phyloP scores from a whole-genome alignment of 2,329 filamentous ascomycete species.

The Colletotrichum sp. region DNA sequence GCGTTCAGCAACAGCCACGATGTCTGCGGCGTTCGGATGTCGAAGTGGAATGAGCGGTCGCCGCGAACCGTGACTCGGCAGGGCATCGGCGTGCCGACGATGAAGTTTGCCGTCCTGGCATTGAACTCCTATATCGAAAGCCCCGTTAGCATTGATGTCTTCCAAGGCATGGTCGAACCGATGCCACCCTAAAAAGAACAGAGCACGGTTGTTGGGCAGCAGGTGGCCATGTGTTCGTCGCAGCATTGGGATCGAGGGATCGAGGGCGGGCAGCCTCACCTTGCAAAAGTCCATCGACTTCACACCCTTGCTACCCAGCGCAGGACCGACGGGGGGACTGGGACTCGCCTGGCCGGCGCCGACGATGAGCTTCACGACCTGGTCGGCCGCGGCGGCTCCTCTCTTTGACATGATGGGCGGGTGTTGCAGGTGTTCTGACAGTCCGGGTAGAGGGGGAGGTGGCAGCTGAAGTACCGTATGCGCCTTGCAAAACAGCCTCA shows the following conservation, averaged over 20 bases:
- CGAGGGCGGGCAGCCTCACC: conserved; percentile 51
- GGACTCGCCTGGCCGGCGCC: conserved; percentile 94
- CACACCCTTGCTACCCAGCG: conserved; percentile 94
- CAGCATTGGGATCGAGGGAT: background rate
- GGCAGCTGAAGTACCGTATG: background rate
- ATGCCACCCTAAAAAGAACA: background rate
- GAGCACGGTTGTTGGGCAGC: conserved; percentile 9
- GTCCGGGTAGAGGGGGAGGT: background rate
- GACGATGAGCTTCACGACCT: conserved; percentile 96
- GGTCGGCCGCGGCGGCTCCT: conserved; percentile 54
- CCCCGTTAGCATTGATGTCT: conserved; percentile 18
- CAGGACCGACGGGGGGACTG: conserved; percentile 94
- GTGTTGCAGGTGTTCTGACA: conserved; percentile 20
- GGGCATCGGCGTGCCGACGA: conserved; percentile 83
- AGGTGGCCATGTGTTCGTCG: conserved; percentile 9
- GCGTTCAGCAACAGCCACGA: conserved; percentile 88
- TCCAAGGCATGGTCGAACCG: conserved; percentile 5
- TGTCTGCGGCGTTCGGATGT: conserved; percentile 92
- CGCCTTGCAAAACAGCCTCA: background rate
- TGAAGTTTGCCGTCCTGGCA: conserved; percentile 86
- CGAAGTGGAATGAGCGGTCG: conserved; percentile 92
- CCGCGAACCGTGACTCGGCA: conserved; percentile 90
- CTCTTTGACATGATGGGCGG: conserved; percentile 56
- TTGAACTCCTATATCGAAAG: conserved; percentile 82
- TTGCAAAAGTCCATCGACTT: conserved; percentile 99